Conservation (phyloP, 2,329 filamentous ascomycete species). For the Monilinia polystroma region DNA sequence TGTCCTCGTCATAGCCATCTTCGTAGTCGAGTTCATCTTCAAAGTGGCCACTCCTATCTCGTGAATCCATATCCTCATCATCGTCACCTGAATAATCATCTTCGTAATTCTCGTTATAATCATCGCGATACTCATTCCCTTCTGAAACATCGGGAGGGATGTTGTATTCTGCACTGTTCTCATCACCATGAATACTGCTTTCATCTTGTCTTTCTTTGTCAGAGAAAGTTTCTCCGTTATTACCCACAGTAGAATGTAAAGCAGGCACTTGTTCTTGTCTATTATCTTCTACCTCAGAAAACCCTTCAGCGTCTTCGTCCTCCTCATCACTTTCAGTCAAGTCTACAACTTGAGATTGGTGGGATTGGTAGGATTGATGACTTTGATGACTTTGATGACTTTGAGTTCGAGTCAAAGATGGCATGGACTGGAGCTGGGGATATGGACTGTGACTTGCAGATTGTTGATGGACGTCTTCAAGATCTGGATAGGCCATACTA, state of each 20-base stretch:
- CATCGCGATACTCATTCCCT: constrained; percentile 18
- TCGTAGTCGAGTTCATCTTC: constrained; percentile 16
- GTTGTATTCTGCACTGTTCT: not conserved
- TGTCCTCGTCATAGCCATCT: constrained; percentile 26
- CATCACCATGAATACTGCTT: not conserved
- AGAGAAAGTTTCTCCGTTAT: not conserved
- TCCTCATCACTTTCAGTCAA: constrained; percentile 34
- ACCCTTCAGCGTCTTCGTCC: constrained; percentile 24
- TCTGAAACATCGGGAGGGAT: not conserved
- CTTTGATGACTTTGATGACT: constrained; percentile 28
- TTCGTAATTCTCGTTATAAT: constrained; percentile 21
- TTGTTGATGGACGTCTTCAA: constrained; percentile 16
- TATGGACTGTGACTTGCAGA: constrained; percentile 8
- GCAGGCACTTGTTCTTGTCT: constrained; percentile 33
- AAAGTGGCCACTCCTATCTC: not conserved
- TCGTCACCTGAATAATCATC: constrained; percentile 41
- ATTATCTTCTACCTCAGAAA: constrained; percentile 25
- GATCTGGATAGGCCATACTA: constrained; percentile 31
- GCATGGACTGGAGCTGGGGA: constrained; percentile 24
- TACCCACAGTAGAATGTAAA: not conserved
- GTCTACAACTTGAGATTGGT: constrained; percentile 32
- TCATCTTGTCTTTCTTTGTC: constrained; percentile 3
- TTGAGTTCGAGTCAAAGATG: constrained; percentile 32
- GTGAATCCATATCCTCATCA: constrained; percentile 7
- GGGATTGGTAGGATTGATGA: constrained; percentile 2